These are phyloP conservation scores for Leccinum variicolor DNA, from an alignment of 768 basidiomycete species.

Conservation along the genomic window DNA sequence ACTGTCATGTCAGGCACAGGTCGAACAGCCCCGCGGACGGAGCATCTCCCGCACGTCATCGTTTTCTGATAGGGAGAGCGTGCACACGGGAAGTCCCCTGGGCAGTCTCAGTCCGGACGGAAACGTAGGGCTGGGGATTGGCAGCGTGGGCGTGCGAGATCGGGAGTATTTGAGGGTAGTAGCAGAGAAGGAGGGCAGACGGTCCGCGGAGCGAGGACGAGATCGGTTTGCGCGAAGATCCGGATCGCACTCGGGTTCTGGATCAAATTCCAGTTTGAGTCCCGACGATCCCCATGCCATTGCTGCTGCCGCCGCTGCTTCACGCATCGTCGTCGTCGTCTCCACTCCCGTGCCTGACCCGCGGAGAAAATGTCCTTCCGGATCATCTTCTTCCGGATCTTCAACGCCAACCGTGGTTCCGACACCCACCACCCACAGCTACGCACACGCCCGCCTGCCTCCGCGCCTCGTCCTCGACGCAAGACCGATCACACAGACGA, in stretches of 20 bases:
- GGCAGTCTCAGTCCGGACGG: constrained; percentile 41
- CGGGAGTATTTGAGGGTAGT: constrained; percentile 22
- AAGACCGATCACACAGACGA: constrained; percentile 27
- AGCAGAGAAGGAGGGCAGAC: constrained; percentile 28
- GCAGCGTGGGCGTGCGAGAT: constrained; percentile 33
- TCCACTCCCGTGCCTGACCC: constrained; percentile 8
- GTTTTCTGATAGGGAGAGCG: constrained; percentile 49
- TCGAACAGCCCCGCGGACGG: constrained; percentile 43
- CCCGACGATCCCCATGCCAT: constrained; percentile 22
- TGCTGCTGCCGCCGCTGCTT: neutral
- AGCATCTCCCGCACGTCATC: constrained; percentile 54
- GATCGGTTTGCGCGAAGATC: constrained; percentile 27
- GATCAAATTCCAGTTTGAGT: constrained; percentile 35
- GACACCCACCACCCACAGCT: constrained; percentile 1
- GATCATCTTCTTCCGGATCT: constrained; percentile 28
- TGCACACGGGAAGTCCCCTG: constrained; percentile 34
- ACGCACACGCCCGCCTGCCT: constrained; percentile 14
- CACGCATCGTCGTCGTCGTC: constrained; percentile 3
- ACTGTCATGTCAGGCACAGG: constrained; percentile 30
- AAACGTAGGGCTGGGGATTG: constrained; percentile 26
- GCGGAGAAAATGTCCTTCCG: constrained; percentile 13
- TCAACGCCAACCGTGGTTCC: constrained; percentile 16
- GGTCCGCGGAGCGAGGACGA: constrained; percentile 26
- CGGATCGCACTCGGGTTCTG: constrained; percentile 29
- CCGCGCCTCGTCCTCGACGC: constrained; percentile 29